Conservation (phyloP, 192 early-diverging fungal genomes). For the Linnemannia schmuckeri region DNA sequence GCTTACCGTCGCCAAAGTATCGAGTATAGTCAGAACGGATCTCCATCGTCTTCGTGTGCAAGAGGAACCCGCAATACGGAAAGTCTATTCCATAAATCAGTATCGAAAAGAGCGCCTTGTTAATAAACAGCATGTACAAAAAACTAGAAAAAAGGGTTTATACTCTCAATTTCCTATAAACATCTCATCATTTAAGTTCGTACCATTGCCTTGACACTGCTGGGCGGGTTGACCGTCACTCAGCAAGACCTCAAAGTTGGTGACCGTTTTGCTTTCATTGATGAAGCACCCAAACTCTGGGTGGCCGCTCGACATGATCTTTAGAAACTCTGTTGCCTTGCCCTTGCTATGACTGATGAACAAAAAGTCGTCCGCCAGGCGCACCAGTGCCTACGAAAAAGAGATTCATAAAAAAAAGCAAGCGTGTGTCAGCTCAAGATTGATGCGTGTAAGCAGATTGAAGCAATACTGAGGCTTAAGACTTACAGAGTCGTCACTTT, state of each 20-base stretch:
- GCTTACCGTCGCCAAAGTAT: constrained; percentile 55
- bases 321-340: constrained; percentile 67
- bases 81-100: constrained; percentile 61
- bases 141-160: background rate
- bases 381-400: constrained; percentile 68
- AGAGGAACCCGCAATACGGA: constrained; percentile 88
- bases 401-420: background rate
- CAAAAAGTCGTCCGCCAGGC: constrained; percentile 90
- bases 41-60: constrained; percentile 75
- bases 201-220: constrained; percentile 32
- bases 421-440: background rate
- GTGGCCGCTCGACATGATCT: constrained; percentile 69
- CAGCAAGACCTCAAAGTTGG: constrained; percentile 75
- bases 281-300: constrained; percentile 82
- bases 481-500: constrained; percentile 62
- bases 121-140: background rate
- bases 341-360: constrained; percentile 71
- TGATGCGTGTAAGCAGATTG: background rate
- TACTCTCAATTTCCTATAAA: background rate
- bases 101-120: background rate
- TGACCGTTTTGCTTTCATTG: constrained; percentile 82
- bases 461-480: background rate
- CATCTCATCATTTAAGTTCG: constrained; percentile 5
- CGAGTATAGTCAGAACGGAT: constrained; percentile 79
- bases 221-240: constrained; percentile 48